A percentile compares a stretch with the other conserved stretches of the same genome.
phyloP scores from a whole-genome alignment of 768 basidiomycete genomes.

The Termitomyces sp. region DNA sequence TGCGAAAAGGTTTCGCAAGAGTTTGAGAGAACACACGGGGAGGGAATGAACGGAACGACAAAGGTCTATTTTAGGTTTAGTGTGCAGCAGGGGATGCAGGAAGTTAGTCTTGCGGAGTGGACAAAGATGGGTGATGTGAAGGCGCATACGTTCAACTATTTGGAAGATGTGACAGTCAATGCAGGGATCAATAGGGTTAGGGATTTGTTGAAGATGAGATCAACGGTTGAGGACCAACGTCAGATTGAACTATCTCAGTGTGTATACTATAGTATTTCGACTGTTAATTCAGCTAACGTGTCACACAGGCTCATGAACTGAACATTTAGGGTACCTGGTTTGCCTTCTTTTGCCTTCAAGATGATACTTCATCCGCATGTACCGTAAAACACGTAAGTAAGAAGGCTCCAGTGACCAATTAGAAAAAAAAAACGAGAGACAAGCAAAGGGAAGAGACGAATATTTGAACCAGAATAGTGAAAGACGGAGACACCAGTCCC shows the following conservation, averaged over 20 bases:
- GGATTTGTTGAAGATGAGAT: not conserved
- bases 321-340: no score
- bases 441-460: no score
- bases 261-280: not conserved
- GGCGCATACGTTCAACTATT: constrained; percentile 3
- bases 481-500: no score
- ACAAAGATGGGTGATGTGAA: constrained; percentile 4
- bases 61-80: constrained; percentile 7
- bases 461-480: no score
- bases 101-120: constrained; percentile 3
- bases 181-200: not conserved
- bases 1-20: constrained; percentile 4
- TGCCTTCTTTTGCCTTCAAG: no score
- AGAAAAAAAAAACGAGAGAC: no score
- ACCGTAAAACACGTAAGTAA: no score
- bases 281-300: no score
- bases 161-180: not conserved
- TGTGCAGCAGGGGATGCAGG: constrained; percentile 10
- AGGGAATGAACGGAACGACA: no score
- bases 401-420: no score
- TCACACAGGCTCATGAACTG: no score
- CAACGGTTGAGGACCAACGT: not conserved
- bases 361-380: no score
- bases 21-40: not conserved
- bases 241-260: not conserved